Percentiles rank a stretch among this genome's conserved stretches.
Conservation (phyloP, 2,329 filamentous ascomycete species). For the Dactylella cylindrospora region DNA sequence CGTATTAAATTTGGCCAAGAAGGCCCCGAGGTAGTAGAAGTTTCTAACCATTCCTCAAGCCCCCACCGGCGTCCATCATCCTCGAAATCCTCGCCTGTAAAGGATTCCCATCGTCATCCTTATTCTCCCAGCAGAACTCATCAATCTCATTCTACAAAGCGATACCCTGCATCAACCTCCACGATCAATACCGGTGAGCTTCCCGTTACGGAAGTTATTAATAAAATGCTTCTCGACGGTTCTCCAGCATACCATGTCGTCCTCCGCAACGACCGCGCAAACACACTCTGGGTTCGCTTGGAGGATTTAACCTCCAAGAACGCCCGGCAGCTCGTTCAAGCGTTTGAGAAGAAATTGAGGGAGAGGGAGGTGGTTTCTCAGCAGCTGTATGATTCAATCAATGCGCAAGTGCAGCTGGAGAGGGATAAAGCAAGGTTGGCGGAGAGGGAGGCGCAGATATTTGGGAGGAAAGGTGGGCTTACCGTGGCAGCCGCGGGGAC, state of each 20-base stretch:
- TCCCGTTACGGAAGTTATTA: constrained; percentile 26
- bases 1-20: constrained; percentile 15
- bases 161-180: too few relatives aligned
- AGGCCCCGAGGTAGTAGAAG: constrained; percentile 16
- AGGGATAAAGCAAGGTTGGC: constrained; percentile 24
- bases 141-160: too few relatives aligned
- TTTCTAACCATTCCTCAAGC: not conserved
- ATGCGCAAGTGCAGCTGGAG: constrained; percentile 21
- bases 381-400: constrained; percentile 11
- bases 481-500: not conserved
- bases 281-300: constrained; percentile 24
- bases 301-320: constrained; percentile 21
- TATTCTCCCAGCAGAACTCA: not conserved
- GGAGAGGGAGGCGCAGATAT: constrained; percentile 26
- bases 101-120: not conserved
- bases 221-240: constrained; percentile 31
- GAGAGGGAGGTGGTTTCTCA: constrained; percentile 10
- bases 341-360: constrained; percentile 10
- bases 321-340: constrained; percentile 15
- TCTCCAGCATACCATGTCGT: constrained; percentile 27
- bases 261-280: not conserved
- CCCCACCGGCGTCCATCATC: not conserved
- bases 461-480: constrained; percentile 5
- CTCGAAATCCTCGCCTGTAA: not conserved
- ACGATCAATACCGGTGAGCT: too few relatives aligned